Evolutionary conservation across 768 basidiomycete genomes (phyloP).

Genomic region (Agaricus subrufescens): DNA sequence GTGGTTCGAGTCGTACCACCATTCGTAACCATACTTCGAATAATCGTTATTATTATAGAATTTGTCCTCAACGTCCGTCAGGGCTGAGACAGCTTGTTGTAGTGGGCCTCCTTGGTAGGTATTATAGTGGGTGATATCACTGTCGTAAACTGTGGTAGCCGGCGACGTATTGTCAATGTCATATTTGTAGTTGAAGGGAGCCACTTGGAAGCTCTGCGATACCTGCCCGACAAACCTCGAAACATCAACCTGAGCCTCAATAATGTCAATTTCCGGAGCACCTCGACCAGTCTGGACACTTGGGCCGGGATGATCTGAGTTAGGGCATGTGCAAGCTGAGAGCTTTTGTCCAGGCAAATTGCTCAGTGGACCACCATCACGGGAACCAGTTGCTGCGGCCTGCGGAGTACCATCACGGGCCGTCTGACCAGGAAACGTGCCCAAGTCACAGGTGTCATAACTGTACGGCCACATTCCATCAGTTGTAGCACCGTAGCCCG

Average conservation of each 20-base stretch:
- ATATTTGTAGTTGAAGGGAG: constrained; percentile 72
- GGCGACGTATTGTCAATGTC: constrained; percentile 46
- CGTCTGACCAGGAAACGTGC: constrained; percentile 81
- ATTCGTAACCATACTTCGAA: constrained; percentile 70
- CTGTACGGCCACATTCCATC: constrained; percentile 85
- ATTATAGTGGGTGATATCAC: constrained; percentile 49
- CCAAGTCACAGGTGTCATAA: constrained; percentile 79
- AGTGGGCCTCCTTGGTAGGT: constrained; percentile 59
- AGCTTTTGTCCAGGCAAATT: constrained; percentile 81
- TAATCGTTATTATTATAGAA: constrained; percentile 52
- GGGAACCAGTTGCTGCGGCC: constrained; percentile 45
- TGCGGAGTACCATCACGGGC: constrained; percentile 49
- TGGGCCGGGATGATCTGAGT: constrained; percentile 88
- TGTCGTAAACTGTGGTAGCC: constrained; percentile 48
- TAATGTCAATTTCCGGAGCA: constrained; percentile 87
- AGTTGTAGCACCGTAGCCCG: constrained; percentile 85
- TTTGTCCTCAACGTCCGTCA: constrained; percentile 46
- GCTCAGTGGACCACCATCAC: constrained; percentile 51
- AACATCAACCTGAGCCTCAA: constrained; percentile 74
- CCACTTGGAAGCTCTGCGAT: constrained; percentile 75
- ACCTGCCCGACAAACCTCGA: constrained; percentile 49
- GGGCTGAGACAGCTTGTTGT: constrained; percentile 71
- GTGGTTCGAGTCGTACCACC: constrained; percentile 63
- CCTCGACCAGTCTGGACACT: constrained; percentile 57
- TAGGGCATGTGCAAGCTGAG: constrained; percentile 82